Base-by-base conservation (phyloP, 352 stramenopile genomes). In the Blastocystis hominis region DNA sequence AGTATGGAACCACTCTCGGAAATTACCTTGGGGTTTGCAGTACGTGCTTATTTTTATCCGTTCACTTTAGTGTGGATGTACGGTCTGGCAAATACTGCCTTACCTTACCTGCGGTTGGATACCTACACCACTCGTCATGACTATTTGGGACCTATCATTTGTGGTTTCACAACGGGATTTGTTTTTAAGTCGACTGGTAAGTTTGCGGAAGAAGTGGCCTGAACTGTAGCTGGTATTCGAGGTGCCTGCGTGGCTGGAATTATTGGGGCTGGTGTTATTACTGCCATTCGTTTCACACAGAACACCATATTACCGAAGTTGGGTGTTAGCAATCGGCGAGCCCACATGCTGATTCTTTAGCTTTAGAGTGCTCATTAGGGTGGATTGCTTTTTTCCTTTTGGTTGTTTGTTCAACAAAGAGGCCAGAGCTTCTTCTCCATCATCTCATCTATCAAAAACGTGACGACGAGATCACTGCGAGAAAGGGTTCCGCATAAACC, bases 261-360 rank as follows among this genome's bases (percentile, higher is more conserved):
- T 30, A 84, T 84, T 47, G 72, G 72, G 2, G 55, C 46, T n/a
- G 72, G 47, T 54, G 72, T 64, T 15, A 53, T 84, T 6, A 53
- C 72, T 24, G 72, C 72, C n/a, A 84, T 84, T 44, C 72, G 72
- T 30, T 84, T 84, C 34, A 66, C 72, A 9, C 72, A 84, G 72
- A 84, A 84, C 44, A 66, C 47, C 46, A 38, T 84, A 30, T 53
- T 84, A 30, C 72, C 72, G 9, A 84, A 84, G 56, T 36, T 84
- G 55, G 55, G 55, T 24, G 55, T 84, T 69, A 84, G 72, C 53
- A 50, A 84, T 46, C 72, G 55, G 59, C 42, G 38, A 53, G 30
- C 72, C 54, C 72, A 84, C 44, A 30, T 84, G 24, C 24, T 30
- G 24, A 30, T 30, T 30, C 24, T 30, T 30, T 30, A 30, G 24